A percentile compares a stretch with the other conserved stretches of the same genome.
Evolutionary conservation across 2,329 filamentous ascomycete genomes (phyloP).

Genomic region (Hypoxylon sp.): DNA sequence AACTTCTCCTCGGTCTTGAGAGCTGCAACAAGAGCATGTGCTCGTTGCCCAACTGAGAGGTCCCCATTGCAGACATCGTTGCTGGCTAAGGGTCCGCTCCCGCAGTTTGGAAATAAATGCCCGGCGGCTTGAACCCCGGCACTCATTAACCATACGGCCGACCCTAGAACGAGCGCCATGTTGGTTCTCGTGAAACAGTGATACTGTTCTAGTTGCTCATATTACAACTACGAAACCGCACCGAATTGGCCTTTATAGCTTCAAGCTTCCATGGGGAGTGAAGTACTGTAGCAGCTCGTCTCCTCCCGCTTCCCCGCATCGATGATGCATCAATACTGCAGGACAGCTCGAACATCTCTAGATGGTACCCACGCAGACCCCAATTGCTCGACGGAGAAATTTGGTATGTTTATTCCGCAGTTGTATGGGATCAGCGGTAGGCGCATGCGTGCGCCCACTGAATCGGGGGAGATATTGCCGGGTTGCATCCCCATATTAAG

Average conservation of each 20-base stretch:
- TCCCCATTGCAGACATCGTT: conserved; percentile 48
- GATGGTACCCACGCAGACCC: conserved; percentile 9
- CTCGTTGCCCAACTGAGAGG: conserved; percentile 44
- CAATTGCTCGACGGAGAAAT: conserved; percentile 23
- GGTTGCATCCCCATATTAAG: conserved; percentile 29
- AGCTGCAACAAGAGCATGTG: conserved; percentile 46
- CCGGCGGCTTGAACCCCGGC: conserved; percentile 46
- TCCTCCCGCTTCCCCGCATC: conserved; percentile 40
- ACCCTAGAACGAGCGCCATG: conserved; percentile 43
- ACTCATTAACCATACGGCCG: conserved; percentile 42
- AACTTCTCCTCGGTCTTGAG: conserved; percentile 49
- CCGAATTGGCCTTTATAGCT: conserved; percentile 34
- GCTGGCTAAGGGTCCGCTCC: conserved; percentile 43
- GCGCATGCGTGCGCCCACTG: conserved; percentile 10
- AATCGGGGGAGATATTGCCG: conserved; percentile 32
- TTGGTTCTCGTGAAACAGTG: conserved; percentile 1
- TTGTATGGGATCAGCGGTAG: conserved; percentile 31
- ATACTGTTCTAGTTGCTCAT: not conserved
- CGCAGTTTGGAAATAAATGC: conserved; percentile 49
- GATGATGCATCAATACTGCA: conserved; percentile 35
- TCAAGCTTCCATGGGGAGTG: conserved; percentile 22
- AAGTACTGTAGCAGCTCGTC: conserved; percentile 28
- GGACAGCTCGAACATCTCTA: conserved; percentile 21
- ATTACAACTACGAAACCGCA: not conserved
- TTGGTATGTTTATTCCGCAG: conserved; percentile 17